phyloP scores from a whole-genome alignment of 2,329 filamentous ascomycete species.

The Colletotrichum simmondsii region DNA sequence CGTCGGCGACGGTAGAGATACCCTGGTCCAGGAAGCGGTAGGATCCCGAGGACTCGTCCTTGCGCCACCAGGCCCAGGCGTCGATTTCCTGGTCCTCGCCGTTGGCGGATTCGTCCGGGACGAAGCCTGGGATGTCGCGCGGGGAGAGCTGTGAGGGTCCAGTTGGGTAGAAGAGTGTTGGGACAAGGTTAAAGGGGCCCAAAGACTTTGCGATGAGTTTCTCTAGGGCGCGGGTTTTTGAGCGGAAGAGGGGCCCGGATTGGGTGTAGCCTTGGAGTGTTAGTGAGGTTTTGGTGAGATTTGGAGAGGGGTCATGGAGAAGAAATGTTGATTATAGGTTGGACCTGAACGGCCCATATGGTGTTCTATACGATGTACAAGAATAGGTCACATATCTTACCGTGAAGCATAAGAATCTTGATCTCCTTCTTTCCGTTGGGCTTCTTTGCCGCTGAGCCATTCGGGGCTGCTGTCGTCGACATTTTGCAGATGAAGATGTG shows the following conservation, averaged over 20 bases:
- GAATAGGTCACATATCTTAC: constrained; percentile 47
- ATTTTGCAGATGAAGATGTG: constrained; percentile 6
- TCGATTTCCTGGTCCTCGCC: constrained; percentile 63
- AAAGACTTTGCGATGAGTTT: constrained; percentile 84
- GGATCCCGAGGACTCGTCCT: constrained; percentile 68
- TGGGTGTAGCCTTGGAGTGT: constrained; percentile 80
- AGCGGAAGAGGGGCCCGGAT: constrained; percentile 84
- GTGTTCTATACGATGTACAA: not conserved
- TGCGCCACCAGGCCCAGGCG: constrained; percentile 85
- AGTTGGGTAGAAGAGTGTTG: constrained; percentile 74
- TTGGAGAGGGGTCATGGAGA: not conserved
- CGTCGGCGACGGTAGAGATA: constrained; percentile 69
- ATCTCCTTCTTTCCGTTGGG: constrained; percentile 58
- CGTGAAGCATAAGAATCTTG: constrained; percentile 84
- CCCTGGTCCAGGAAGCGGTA: constrained; percentile 80
- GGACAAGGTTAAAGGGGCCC: constrained; percentile 63
- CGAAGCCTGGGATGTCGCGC: constrained; percentile 77
- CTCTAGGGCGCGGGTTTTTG: constrained; percentile 88
- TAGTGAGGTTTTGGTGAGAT: not conserved
- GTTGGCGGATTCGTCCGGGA: constrained; percentile 40
- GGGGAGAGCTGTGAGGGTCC: constrained; percentile 72
- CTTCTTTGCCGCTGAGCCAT: constrained; percentile 40
- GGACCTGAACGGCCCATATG: not conserved
- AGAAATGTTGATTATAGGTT: not conserved
- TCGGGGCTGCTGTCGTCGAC: constrained; percentile 27